Evolutionary conservation across 306 rosid species (phyloP), one percentile per base, ranked within the genome.

Genomic region (Fagus crenata): DNA sequence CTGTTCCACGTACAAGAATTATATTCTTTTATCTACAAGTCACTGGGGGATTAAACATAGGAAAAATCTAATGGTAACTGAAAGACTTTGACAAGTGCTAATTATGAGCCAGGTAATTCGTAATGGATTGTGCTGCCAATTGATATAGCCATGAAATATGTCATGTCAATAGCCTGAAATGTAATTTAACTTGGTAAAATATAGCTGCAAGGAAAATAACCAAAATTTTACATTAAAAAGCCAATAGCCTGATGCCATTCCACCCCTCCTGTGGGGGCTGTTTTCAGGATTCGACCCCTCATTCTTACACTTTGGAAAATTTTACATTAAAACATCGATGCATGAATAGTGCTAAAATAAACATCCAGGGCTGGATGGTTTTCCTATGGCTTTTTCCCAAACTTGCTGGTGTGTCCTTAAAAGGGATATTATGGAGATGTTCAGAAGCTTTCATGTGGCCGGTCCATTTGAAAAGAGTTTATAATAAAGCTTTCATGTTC

Each of bases 1-100:
- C 97, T 93, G 82, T 60, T 69, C 58, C 80, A 83, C 59, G 46
- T 63, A 81, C 61, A 74, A 74, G 75, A 81, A 78, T 78, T 70
- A 83, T 70, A 64, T 35, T 82, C 54, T 76, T 3, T 49, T 71
- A 73, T 82, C 74, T 74, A 49, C 81, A 39, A 76, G 49, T 61
- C 49, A 28, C 11, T 33, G 33, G 8, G 28, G 28, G 28, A 22
- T 22, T 22, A 37, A 42, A 74, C 28, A 77, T 61, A 49, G 55
- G 35, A 64, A 78, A 78, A 76, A 5, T 22, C 77, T 22, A 13
- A 82, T 56, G 53, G 69, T 14, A 37, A 49, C 14, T 39, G 37
- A 43, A 36, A 72, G 7, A 14, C 56, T 75, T 55, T 71, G 78
- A 79, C 63, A 42, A 70, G 15, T 14, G 60, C 68, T 63, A 75